Percentiles rank a stretch among this genome's conserved stretches.
Evolutionary conservation across 2,329 filamentous ascomycete genomes (phyloP).

Genomic region (Venturiaceae sp.): DNA sequence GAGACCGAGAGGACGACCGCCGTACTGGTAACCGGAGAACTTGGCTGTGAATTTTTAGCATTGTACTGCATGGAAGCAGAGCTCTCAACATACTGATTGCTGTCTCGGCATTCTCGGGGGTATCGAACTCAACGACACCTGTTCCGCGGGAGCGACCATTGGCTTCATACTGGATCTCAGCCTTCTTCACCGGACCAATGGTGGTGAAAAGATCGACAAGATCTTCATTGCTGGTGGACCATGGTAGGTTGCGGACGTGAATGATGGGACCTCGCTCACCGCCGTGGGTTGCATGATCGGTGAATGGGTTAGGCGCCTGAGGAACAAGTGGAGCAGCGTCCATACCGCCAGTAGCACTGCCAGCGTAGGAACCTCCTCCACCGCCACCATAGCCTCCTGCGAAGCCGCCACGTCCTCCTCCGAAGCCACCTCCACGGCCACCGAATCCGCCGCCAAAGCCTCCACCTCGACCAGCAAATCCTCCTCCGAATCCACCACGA

Average conservation of each 20-base stretch:
- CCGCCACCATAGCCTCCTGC: conserved; percentile 51
- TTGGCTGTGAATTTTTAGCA: conserved; percentile 50
- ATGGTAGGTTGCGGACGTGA: conserved; percentile 95
- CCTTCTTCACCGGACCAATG: conserved; percentile 94
- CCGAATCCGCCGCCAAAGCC: conserved; percentile 44
- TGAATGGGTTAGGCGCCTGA: conserved; percentile 73
- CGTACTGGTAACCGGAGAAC: conserved; percentile 96
- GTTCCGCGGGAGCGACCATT: conserved; percentile 92
- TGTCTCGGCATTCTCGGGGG: conserved; percentile 74
- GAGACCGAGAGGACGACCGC: conserved; percentile 83
- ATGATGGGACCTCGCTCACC: conserved; percentile 77
- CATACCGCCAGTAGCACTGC: conserved; percentile 21
- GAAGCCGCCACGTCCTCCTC: conserved; percentile 36
- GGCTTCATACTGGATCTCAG: conserved; percentile 98
- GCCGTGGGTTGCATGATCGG: conserved; percentile 79
- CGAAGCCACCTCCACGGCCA: conserved; percentile 45
- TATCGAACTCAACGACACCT: conserved; percentile 92
- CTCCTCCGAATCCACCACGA: conserved; percentile 38
- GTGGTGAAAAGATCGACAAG: conserved; percentile 93
- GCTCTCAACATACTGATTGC: conserved; percentile 47
- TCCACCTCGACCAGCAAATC: conserved; percentile 43
- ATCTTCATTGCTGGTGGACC: conserved; percentile 98
- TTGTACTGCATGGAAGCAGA: conserved; percentile 17
- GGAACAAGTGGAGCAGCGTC: conserved; percentile 30
- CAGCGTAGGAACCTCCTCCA: conserved; percentile 28